Evolutionary conservation across 352 stramenopile species (phyloP).

Genomic region (Pythium periplocum): DNA sequence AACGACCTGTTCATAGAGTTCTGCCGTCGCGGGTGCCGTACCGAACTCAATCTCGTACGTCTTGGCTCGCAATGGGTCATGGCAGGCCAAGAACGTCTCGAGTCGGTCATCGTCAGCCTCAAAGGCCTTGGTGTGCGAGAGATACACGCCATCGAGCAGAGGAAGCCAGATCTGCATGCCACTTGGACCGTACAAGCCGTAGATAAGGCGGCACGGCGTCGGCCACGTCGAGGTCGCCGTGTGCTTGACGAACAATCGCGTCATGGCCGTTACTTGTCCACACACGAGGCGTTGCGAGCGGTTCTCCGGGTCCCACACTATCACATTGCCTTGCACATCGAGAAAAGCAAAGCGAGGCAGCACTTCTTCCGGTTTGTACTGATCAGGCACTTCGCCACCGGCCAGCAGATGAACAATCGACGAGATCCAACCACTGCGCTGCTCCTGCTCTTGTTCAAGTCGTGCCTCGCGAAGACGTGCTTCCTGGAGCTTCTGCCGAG

Average conservation of each 20-base stretch:
- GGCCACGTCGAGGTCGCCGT: constrained; percentile 46
- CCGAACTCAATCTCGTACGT: constrained; percentile 81
- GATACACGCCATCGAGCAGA: constrained; percentile 71
- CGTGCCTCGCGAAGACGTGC: constrained; percentile 22
- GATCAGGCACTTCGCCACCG: constrained; percentile 58
- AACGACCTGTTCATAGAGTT: constrained; percentile 70
- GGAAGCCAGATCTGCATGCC: constrained; percentile 77
- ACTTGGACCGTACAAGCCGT: constrained; percentile 64
- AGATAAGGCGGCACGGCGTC: constrained; percentile 53
- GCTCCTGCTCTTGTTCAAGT: constrained; percentile 38
- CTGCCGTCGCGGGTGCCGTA: constrained; percentile 45
- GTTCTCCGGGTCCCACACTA: constrained; percentile 77
- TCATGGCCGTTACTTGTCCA: constrained; percentile 62
- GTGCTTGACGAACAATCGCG: constrained; percentile 36
- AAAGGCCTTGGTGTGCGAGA: constrained; percentile 51
- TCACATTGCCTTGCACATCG: constrained; percentile 43
- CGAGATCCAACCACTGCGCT: constrained; percentile 46
- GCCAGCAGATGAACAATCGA: constrained; percentile 55
- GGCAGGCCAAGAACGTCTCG: constrained; percentile 66
- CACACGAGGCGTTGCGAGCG: constrained; percentile 60
- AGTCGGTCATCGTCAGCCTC: constrained; percentile 39
- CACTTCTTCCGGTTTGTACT: constrained; percentile 65
- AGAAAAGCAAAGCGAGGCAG: constrained; percentile 63
- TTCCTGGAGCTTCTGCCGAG: constrained; percentile 24
- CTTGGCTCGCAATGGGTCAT: constrained; percentile 77